Percentiles rank a stretch among this genome's conserved stretches.
These are phyloP conservation scores for Coprinopsis cinerea DNA, from an alignment of 768 basidiomycete genomes.

Conservation along the genomic window DNA sequence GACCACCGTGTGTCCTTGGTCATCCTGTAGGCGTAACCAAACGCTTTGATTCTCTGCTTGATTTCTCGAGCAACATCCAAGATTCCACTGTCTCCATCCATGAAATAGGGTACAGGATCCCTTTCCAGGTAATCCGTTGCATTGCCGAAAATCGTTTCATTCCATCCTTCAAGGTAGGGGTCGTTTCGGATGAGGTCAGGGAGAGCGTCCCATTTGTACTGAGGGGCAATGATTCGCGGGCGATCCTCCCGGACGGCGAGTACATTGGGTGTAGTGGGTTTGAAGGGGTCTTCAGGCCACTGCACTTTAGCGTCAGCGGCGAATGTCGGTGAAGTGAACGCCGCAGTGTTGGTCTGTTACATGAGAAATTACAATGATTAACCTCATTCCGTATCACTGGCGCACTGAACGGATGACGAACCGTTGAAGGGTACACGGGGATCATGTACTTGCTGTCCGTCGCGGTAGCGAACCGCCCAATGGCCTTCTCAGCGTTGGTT, in stretches of 20 bases:
- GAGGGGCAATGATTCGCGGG: slow-evolving; percentile 87
- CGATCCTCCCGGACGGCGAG: slow-evolving; percentile 67
- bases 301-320: slow-evolving; percentile 39
- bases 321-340: slow-evolving; percentile 69
- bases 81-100: slow-evolving; percentile 86
- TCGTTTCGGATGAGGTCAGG: slow-evolving; percentile 72
- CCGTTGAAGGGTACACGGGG: slow-evolving; percentile 85
- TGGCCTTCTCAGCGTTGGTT: slow-evolving; percentile 45
- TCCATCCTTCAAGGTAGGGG: slow-evolving; percentile 86
- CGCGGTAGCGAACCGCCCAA: slow-evolving; percentile 67
- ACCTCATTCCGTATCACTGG: slow-evolving; percentile 5
- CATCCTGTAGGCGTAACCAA: slow-evolving; percentile 85
- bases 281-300: slow-evolving; percentile 81
- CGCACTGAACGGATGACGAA: slow-evolving; percentile 32
- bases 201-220: slow-evolving; percentile 87
- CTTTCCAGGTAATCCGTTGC: slow-evolving; percentile 64
- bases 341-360: slow-evolving; percentile 68
- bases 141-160: slow-evolving; percentile 84
- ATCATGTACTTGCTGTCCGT: slow-evolving; percentile 77
- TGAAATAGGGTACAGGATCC: slow-evolving; percentile 60
- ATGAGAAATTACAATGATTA: too few species aligned
- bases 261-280: slow-evolving; percentile 53
- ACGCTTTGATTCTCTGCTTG: slow-evolving; percentile 89
- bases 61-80: slow-evolving; percentile 88
- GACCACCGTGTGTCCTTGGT: slow-evolving; percentile 91